Conservation (phyloP, 441 rosid species). For the Pelargonium myrrhifolium region DNA sequence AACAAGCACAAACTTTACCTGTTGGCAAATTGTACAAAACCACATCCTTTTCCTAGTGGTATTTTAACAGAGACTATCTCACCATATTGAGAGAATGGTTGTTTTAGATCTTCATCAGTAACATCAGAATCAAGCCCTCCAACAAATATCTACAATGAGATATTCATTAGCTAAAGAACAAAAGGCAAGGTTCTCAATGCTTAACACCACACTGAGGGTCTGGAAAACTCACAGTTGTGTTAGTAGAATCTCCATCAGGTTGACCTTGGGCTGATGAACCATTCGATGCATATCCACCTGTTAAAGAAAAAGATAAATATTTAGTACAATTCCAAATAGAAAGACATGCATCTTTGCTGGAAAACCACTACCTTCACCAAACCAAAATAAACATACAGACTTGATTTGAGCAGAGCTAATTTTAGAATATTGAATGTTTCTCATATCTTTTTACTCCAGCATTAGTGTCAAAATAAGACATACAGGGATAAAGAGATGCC, state of each 20-base stretch:
- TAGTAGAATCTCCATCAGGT: slow-evolving; percentile 64
- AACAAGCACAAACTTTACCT: slow-evolving; percentile 37
- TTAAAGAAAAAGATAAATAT: not conserved
- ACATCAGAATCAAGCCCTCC: slow-evolving; percentile 87
- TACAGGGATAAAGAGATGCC: not conserved
- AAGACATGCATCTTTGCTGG: not conserved
- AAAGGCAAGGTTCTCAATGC: slow-evolving; percentile 18
- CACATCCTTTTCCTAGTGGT: slow-evolving; percentile 82
- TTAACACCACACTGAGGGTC: slow-evolving; percentile 10
- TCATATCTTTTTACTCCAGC: not conserved
- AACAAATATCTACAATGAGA: slow-evolving; percentile 66
- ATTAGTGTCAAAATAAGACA: not conserved
- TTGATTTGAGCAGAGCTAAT: not conserved
- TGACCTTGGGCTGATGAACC: slow-evolving; percentile 50
- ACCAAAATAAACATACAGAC: not conserved
- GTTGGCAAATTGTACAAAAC: slow-evolving; percentile 79
- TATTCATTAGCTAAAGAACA: slow-evolving; percentile 20
- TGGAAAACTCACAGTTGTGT: slow-evolving; percentile 66
- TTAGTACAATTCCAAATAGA: not conserved
- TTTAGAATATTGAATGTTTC: not conserved
- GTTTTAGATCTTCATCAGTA: slow-evolving; percentile 75
- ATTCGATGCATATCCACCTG: slow-evolving; percentile 62
- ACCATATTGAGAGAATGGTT: slow-evolving; percentile 61
- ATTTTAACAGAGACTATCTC: slow-evolving; percentile 83
- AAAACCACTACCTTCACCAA: not conserved